These are phyloP conservation scores for Mantamonas sphyraenae DNA, from an alignment of 78 protist species.

Conservation along the genomic window DNA sequence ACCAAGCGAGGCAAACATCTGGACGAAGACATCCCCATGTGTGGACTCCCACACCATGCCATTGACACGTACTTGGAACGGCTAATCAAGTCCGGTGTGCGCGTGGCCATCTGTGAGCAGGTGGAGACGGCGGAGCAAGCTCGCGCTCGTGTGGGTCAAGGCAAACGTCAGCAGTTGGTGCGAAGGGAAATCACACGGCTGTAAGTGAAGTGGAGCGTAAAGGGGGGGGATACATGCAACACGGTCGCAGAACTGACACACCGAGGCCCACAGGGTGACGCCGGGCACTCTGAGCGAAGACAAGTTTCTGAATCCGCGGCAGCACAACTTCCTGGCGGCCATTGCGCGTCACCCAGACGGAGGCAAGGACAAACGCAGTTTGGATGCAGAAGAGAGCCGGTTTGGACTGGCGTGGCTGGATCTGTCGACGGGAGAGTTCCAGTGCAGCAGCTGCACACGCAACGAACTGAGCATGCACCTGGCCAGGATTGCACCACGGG, in stretches of 20 bases:
- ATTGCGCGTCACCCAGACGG: not conserved
- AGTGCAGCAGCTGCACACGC: not conserved
- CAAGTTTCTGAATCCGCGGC: not conserved
- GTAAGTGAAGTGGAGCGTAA: not conserved
- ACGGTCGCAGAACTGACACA: too few relatives aligned
- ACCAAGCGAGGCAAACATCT: constrained; percentile 10
- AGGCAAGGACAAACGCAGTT: too few relatives aligned
- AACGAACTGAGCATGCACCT: too few relatives aligned
- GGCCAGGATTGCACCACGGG: too few relatives aligned
- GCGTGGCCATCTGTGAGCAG: not conserved
- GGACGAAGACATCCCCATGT: not conserved
- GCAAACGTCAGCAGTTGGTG: too few relatives aligned
- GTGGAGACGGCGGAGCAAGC: not conserved
- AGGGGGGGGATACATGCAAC: not conserved
- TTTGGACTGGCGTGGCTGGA: constrained; percentile 5
- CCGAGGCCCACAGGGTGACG: too few relatives aligned
- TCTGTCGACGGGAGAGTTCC: constrained; percentile 20
- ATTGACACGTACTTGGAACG: not conserved
- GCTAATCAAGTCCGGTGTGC: not conserved
- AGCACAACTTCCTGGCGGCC: not conserved
- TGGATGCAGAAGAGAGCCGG: not conserved
- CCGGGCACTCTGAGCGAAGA: constrained; percentile 16
- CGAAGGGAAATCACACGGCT: too few relatives aligned
- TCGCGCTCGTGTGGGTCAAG: not conserved
- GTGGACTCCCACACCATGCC: constrained; percentile 9